Percentiles rank a stretch among this genome's conserved stretches.
Evolutionary conservation across 2,329 filamentous ascomycete species (phyloP).

Genomic region (Colletotrichum spaethianum): DNA sequence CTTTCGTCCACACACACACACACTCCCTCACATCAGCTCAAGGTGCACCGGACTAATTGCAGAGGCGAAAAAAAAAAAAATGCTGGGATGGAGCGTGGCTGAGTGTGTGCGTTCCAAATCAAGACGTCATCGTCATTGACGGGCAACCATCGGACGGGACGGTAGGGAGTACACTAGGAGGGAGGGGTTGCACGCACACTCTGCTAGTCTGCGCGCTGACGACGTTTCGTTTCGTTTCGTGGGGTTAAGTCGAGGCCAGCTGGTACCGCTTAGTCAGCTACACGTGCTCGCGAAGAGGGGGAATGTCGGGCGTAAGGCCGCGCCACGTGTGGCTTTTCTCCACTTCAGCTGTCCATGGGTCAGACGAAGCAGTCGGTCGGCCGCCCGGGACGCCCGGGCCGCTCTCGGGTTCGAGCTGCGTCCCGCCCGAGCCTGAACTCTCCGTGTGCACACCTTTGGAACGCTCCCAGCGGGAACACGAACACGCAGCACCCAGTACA

Average conservation of each 20-base stretch:
- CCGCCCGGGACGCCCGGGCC: not conserved
- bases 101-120: slow-evolving; percentile 2
- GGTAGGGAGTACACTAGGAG: not conserved
- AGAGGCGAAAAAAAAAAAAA: not conserved
- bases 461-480: not conserved
- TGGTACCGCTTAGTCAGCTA: not conserved
- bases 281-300: not conserved
- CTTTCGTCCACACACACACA: not conserved
- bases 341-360: not conserved
- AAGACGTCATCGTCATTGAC: slow-evolving; percentile 34
- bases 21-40: not conserved
- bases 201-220: not conserved
- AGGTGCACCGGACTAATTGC: not conserved
- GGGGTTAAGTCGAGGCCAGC: not conserved
- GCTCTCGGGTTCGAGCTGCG: slow-evolving; percentile 17
- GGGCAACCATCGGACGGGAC: slow-evolving; percentile 12
- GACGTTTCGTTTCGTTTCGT: not conserved
- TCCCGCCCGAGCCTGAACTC: slow-evolving; percentile 20
- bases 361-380: not conserved
- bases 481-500: not conserved
- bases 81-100: slow-evolving; percentile 21
- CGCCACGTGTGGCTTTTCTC: not conserved
- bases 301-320: not conserved
- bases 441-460: not conserved
- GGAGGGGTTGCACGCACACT: not conserved